Base-by-base conservation (phyloP, 1,139 yeast genomes). In the Pneumocystis murina region DNA sequence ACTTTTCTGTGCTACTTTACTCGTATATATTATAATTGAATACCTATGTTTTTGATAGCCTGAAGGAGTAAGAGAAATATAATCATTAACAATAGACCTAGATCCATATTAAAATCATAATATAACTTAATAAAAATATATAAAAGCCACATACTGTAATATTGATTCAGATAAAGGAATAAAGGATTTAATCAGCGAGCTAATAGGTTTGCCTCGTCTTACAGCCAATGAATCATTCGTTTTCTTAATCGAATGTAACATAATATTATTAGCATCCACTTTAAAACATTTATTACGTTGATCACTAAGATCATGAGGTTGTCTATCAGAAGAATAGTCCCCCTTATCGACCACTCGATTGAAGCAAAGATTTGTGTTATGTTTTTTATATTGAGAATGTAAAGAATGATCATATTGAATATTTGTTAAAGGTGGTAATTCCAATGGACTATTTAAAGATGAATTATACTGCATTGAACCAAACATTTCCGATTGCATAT, bases 1-100 rank as follows among this genome's bases (percentile, higher is more conserved):
- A 58, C 60, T 58, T 24, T 58, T 58, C 16, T 58, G 60, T 38
- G 43, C 60, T 16, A 58, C 60, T 58, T 40, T 38, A 17, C 43
- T 38, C 33, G 60, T 40, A 20, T 58, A 24, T 20, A 58, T 58
- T 28, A 30, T 14, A 10, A 58, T 24, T 3, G 41, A 10, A 58
- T 58, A 58, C 3, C 30, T 48, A 3, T 48, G 55, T 24, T 48
- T 20, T 30, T 48, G 55, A 20, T 3, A 24, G 10, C 28, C 55
- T 24, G 55, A 48, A 12, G 55, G 55, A 48, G 14, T 12, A 20
- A 48, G 55, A 3, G 55, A 48, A 48, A 48, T 16, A 48, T 48
- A 48, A 20, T 48, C 55, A 48, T 48, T 20, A 28, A 48, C 55
- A 24, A 48, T 48, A 20, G 16, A 48, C 17, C 55, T 48, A 24